Conservation (phyloP, 106 monocot genomes). For the Dendrobium chrysotoxum region DNA sequence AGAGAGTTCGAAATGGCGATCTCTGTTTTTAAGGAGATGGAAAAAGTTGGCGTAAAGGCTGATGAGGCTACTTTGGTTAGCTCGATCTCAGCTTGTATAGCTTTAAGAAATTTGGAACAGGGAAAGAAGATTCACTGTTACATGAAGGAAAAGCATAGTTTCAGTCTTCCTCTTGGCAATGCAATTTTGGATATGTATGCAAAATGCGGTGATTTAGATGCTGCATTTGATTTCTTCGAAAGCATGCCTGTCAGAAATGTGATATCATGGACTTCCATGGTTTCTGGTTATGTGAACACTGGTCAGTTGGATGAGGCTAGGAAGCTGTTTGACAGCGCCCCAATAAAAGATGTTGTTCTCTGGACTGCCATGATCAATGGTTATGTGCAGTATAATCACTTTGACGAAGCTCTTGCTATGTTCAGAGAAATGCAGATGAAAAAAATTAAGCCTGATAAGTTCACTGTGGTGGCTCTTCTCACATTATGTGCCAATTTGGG, state of each 20-base stretch:
- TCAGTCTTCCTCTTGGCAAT: conserved; percentile 31
- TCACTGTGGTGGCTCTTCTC: conserved; percentile 42
- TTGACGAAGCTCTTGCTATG: conserved; percentile 26
- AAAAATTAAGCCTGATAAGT: conserved; percentile 31
- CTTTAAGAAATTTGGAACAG: conserved; percentile 24
- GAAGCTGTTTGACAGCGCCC: conserved; percentile 20
- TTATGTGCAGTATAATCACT: conserved; percentile 21
- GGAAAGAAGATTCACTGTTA: conserved; percentile 27
- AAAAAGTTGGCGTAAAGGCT: conserved; percentile 15
- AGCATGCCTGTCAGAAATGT: conserved; percentile 20
- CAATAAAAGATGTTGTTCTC: conserved; percentile 27
- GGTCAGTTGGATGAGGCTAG: conserved; percentile 26
- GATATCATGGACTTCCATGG: conserved; percentile 33
- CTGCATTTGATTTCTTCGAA: conserved; percentile 19
- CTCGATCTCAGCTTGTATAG: conserved; percentile 35
- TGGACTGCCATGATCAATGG: conserved; percentile 44
- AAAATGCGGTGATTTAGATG: conserved; percentile 21
- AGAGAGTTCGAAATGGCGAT: conserved; percentile 27
- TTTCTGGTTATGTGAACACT: conserved; percentile 22
- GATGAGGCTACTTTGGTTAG: conserved; percentile 46
- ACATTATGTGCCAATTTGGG: conserved; percentile 41
- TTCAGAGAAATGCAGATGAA: conserved; percentile 38
- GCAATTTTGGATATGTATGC: conserved; percentile 41
- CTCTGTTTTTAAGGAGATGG: conserved; percentile 25
- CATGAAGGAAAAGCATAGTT: conserved; percentile 13